Evolutionary conservation across 352 stramenopile species (phyloP), one percentile per base, ranked within the genome.

Genomic region (Elongisporangium anandrum): DNA sequence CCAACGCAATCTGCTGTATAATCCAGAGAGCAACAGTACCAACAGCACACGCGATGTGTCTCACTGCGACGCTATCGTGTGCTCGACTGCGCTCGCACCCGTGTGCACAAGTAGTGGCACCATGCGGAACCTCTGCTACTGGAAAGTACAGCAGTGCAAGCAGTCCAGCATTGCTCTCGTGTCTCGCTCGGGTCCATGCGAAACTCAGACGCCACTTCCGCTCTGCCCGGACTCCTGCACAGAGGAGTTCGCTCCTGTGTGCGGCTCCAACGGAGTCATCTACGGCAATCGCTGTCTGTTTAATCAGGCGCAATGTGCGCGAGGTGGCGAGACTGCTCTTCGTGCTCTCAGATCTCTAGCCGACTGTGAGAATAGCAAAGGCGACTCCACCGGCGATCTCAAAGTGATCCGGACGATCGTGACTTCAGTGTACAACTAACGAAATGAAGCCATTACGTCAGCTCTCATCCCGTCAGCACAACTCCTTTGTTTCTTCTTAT

Each of bases 211-310:
- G 0, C 48, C 54, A 5, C 53, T 77, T 24, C 50, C 71, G 5
- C 45, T 60, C 0, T 88, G 78, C 48, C 75, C 78, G 24, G 50
- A 62, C 13, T 57, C 29, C 4, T 85, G 74, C 57, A 76, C 69
- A 4, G 55, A 75, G 45, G 65, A 59, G 48, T 85, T 72, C 58
- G 61, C 51, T 2, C 74, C 73, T 0, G 72, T 88, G 24, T 88
- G 79, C 19, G 76, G 56, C 7, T 81, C 75, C 19, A 86, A 74
- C 50, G 76, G 76, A 49, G 34, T 72, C 19, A 34, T 87, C 12
- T 87, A 85, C 55, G 70, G 64, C 4, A 88, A 85, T 62, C 70
- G 81, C 16, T 88, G 76, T 41, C 49, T 78, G 1, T 88, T 86
- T 49, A 72, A 72, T 3, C 63, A 79, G 21, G 79, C 79, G 1